Conservation (phyloP, 2,329 filamentous ascomycete genomes). For the Dactylellina drechsleri region DNA sequence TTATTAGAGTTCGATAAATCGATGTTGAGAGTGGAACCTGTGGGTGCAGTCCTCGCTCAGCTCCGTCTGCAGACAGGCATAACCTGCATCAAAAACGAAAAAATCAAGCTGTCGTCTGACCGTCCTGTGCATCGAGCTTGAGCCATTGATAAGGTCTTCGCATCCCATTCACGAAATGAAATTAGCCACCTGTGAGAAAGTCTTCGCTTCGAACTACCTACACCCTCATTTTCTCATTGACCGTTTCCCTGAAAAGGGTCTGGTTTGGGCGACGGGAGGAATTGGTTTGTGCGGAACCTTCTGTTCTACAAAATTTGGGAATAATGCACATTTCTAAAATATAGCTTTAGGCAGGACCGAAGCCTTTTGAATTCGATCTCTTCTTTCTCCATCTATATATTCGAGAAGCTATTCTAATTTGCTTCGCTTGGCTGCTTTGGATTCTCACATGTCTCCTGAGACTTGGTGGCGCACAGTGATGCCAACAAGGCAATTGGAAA, state of each 20-base stretch:
- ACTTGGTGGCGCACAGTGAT: slow-evolving; percentile 44
- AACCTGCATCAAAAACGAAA: slow-evolving; percentile 16
- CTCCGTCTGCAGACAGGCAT: slow-evolving; percentile 20
- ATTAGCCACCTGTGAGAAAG: too few species aligned
- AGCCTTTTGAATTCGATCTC: slow-evolving; percentile 18
- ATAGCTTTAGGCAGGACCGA: slow-evolving; percentile 28
- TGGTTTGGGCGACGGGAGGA: too few species aligned
- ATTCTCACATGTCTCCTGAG: slow-evolving; percentile 45
- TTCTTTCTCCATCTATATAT: slow-evolving; percentile 21
- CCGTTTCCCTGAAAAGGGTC: too few species aligned
- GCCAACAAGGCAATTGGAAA: slow-evolving; percentile 47
- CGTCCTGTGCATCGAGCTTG: neutral
- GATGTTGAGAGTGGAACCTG: neutral
- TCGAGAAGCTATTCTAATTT: slow-evolving; percentile 22
- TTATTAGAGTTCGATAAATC: neutral
- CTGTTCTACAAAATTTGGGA: too few species aligned
- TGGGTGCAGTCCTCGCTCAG: neutral
- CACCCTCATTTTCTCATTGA: too few species aligned
- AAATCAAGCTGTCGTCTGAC: slow-evolving; percentile 24
- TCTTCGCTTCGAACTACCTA: too few species aligned
- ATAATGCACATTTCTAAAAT: too few species aligned
- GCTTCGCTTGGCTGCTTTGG: slow-evolving; percentile 29
- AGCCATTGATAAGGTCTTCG: slow-evolving; percentile 38
- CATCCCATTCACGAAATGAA: slow-evolving; percentile 8
- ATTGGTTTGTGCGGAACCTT: too few species aligned